Percentiles rank a stretch among this genome's conserved stretches.
These are phyloP conservation scores for Coemansia sp. DNA, from an alignment of 192 early-diverging fungal genomes.

Conservation along the genomic window DNA sequence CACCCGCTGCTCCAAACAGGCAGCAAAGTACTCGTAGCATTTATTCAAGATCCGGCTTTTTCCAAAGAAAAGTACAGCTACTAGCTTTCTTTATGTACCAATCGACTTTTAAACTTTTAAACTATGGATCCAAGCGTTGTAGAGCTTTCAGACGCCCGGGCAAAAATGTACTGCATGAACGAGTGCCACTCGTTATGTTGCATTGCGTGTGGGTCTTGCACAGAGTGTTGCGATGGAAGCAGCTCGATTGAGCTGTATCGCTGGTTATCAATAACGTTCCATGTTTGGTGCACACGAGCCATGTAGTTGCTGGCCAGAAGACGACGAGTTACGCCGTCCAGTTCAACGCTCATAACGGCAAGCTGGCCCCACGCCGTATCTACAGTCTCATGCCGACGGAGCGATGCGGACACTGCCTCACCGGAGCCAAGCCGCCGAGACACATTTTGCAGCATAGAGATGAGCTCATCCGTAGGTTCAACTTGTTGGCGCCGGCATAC, in stretches of 20 bases:
- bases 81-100: not conserved
- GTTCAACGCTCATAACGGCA: slow-evolving; percentile 15
- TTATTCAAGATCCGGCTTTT: slow-evolving; percentile 93
- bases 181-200: not conserved
- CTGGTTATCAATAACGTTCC: slow-evolving; percentile 37
- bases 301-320: slow-evolving; percentile 8
- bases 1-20: slow-evolving; percentile 98
- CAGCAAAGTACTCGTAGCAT: slow-evolving; percentile 86
- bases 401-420: too few relatives aligned
- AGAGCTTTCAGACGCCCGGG: not conserved
- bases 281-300: slow-evolving; percentile 27
- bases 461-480: slow-evolving; percentile 1
- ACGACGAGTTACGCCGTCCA: slow-evolving; percentile 21
- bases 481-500: slow-evolving; percentile 7
- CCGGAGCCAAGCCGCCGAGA: slow-evolving; percentile 11
- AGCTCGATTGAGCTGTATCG: slow-evolving; percentile 36
- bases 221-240: slow-evolving; percentile 8
- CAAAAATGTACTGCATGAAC: slow-evolving; percentile 4
- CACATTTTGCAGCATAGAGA: slow-evolving; percentile 1
- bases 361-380: slow-evolving; percentile 14
- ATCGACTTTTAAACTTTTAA: not conserved
- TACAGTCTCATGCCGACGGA: slow-evolving; percentile 21
- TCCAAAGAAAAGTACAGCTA: slow-evolving; percentile 67
- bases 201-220: not conserved
- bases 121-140: not conserved